phyloP scores from a whole-genome alignment of 1,284 basidiomycete species.

The Cronartium ribicola region DNA sequence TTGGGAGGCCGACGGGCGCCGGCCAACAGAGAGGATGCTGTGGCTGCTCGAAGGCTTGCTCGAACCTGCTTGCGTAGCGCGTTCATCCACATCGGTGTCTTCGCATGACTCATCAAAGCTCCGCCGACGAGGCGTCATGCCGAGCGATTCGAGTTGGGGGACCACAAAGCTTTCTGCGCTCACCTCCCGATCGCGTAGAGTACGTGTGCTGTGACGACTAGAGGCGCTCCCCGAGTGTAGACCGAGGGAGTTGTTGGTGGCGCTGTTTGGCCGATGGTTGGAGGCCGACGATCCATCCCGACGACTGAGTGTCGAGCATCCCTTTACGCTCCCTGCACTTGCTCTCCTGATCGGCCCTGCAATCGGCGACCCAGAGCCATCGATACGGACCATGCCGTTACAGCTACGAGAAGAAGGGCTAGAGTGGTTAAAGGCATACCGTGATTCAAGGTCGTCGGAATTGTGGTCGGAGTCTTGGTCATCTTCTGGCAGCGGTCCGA shows the following conservation, averaged over 20 bases:
- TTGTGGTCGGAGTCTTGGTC: conserved; percentile 24
- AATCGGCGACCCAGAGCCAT: not conserved
- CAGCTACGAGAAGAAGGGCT: conserved; percentile 17
- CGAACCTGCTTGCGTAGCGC: conserved; percentile 9
- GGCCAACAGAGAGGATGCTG: conserved; percentile 9
- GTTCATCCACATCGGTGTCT: conserved; percentile 26
- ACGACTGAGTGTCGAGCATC: conserved; percentile 9
- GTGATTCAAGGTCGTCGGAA: not conserved
- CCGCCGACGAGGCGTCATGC: conserved; percentile 18
- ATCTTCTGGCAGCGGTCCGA: conserved; percentile 21
- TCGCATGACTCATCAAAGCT: conserved; percentile 26
- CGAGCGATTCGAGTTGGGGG: conserved; percentile 29
- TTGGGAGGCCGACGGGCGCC: conserved; percentile 1
- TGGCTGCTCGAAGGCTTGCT: conserved; percentile 33
- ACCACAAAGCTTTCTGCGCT: conserved; percentile 13
- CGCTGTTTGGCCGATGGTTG: not conserved
- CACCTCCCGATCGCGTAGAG: not conserved
- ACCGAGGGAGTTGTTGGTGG: too few species aligned
- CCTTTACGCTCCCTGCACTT: conserved; percentile 5
- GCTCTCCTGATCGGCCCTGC: not conserved
- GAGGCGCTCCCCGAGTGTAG: not conserved
- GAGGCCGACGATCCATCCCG: conserved; percentile 7
- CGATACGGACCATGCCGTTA: conserved; percentile 1
- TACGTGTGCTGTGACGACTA: not conserved
- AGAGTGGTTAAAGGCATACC: not conserved